A percentile compares a stretch with the other conserved stretches of the same genome.
These are phyloP conservation scores for Trichoderma endophyticum DNA, from an alignment of 2,329 filamentous ascomycete species.

Conservation along the genomic window DNA sequence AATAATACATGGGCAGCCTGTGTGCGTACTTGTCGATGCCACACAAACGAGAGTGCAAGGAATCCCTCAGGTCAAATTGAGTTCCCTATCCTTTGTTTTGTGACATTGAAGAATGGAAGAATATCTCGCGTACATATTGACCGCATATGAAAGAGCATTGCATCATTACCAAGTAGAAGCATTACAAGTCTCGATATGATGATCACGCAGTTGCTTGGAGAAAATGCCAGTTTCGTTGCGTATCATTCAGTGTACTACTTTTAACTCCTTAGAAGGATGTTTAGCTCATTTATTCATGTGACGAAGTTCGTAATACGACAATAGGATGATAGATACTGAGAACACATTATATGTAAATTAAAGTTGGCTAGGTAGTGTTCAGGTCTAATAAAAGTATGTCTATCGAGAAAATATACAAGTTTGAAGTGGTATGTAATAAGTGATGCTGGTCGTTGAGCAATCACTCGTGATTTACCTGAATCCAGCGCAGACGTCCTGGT, in stretches of 20 bases:
- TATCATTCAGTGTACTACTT: background rate
- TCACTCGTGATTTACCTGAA: conserved; percentile 13
- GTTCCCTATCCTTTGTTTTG: too few species aligned
- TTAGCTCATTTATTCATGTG: background rate
- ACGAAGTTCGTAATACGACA: background rate
- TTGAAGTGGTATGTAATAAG: background rate
- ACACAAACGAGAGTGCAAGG: too few species aligned
- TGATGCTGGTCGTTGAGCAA: too few species aligned
- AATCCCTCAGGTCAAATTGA: too few species aligned
- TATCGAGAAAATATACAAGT: background rate
- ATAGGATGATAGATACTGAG: background rate
- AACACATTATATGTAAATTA: background rate
- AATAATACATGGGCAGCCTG: too few species aligned
- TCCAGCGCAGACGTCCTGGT: conserved; percentile 25
- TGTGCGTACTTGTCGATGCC: too few species aligned
- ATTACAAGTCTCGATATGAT: too few species aligned
- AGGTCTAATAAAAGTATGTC: background rate
- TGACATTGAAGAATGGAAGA: too few species aligned
- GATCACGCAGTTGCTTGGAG: too few species aligned
- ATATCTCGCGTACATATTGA: too few species aligned
- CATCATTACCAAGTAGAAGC: too few species aligned
- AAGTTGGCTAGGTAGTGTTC: background rate
- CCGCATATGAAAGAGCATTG: too few species aligned
- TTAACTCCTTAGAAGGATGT: background rate
- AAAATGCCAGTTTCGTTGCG: background rate